Evolutionary conservation across 306 rosid genomes (phyloP).

Genomic region (Neltuma alba): DNA sequence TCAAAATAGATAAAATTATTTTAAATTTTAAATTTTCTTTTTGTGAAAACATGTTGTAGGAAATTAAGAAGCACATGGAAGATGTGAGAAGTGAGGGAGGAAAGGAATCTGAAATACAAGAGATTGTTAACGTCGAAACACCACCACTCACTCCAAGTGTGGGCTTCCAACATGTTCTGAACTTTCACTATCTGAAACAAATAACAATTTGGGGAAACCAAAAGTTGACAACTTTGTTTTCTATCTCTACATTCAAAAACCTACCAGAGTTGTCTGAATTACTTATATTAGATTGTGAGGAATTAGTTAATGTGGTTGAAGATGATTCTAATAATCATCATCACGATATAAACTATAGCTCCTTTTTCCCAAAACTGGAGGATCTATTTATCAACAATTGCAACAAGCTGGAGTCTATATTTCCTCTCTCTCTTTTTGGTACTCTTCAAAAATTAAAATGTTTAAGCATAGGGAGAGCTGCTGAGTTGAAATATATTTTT

Average conservation of each 20-base stretch:
- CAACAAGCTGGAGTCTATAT: neutral
- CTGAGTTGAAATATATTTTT: neutral
- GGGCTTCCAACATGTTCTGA: neutral
- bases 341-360: neutral
- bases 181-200: neutral
- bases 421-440: neutral
- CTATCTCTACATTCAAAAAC: neutral
- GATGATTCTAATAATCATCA: neutral
- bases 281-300: fast-evolving
- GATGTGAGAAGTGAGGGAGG: neutral
- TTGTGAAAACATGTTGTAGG: no score
- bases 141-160: neutral
- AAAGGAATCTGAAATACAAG: neutral
- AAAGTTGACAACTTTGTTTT: neutral
- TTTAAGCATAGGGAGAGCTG: fast-evolving
- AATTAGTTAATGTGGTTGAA: neutral
- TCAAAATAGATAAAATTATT: no score
- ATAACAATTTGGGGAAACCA: fast-evolving
- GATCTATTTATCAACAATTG: fast-evolving
- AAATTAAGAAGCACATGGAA: no score
- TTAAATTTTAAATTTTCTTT: no score
- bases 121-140: neutral
- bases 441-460: neutral
- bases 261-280: neutral
- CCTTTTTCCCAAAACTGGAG: neutral